Evolutionary conservation across 2,329 filamentous ascomycete genomes (phyloP).

Genomic region (Fusarium hostae): DNA sequence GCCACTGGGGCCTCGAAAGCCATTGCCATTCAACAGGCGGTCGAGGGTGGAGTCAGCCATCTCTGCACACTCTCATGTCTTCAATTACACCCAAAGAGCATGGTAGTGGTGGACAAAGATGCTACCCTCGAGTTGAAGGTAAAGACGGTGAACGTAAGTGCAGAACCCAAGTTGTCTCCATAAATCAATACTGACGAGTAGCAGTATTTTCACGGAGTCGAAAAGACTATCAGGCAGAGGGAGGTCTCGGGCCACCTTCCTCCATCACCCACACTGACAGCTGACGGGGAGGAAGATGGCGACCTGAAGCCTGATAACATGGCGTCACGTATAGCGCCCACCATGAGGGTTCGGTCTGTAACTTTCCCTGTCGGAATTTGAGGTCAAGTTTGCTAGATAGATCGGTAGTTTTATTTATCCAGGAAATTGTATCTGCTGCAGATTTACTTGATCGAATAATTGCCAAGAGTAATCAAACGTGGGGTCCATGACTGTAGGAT

Average conservation of each 20-base stretch:
- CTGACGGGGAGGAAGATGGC: background rate
- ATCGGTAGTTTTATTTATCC: background rate
- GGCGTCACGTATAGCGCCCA: conserved; percentile 8
- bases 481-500: conserved; percentile 10
- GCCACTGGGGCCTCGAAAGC: background rate
- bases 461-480: conserved; percentile 20
- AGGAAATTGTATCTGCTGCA: conserved; percentile 17
- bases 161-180: rapidly evolving
- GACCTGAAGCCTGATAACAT: conserved; percentile 22
- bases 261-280: conserved; percentile 1
- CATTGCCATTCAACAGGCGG: background rate
- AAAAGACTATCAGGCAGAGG: conserved; percentile 7
- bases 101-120: conserved; percentile 10
- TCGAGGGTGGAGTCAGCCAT: conserved; percentile 12
- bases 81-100: conserved; percentile 3
- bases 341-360: background rate
- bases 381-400: background rate
- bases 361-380: background rate
- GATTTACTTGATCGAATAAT: conserved; percentile 13
- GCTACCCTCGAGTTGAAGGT: conserved; percentile 15
- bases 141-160: conserved; percentile 7
- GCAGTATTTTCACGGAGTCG: conserved; percentile 7
- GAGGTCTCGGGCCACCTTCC: background rate
- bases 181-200: rapidly evolving
- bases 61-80: conserved; percentile 14